Evolutionary conservation across 2,329 filamentous ascomycete species (phyloP), one percentile per base, ranked within the genome.

Genomic region (Raffaelea ambrosiae): DNA sequence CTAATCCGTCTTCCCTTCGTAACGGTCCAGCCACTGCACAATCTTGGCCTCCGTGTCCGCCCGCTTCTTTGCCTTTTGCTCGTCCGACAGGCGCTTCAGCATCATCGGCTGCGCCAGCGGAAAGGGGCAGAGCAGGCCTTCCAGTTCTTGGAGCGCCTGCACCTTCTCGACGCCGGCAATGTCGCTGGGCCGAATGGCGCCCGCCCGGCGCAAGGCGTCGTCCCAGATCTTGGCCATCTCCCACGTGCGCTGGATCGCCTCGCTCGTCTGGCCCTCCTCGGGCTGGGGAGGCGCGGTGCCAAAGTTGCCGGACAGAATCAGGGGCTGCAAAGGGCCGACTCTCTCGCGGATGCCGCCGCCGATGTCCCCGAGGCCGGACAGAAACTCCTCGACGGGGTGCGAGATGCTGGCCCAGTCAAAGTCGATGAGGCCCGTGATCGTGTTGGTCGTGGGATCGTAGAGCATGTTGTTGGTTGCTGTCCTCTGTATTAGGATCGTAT

Each of bases 401-500:
- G 53, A 49, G 16, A 62, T 26, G 4, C 22, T 44, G 2, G 59
- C 52, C 19, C 41, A 62, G 48, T 61, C 60, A 40, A 61, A 62
- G 35, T 62, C 60, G 8, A 63, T 46, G 7, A 62, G 20, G 2
- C 50, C 57, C 0, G 58, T 59, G 26, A 61, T 48, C n/a, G 44
- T 49, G 11, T 53, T 53, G 7, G 53, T 52, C 3, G 11, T 43
- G 2, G 40, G 40, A 22, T 63, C 55, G 39, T 43, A 60, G 4
- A 61, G 53, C 4, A 61, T 46, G 36, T 63, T 62, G 40, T 59
- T 57, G 46, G 44, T 57, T 2, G 56, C 59, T 60, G n/a, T 16
- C 10, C 18, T 19, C 36, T 40, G 33, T 35, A 21, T 16, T 23
- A 21, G 18, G n/a, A n/a, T n/a, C n/a, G n/a, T n/a, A n/a, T n/a